These are phyloP conservation scores for Stachybotrys chlorohalonatus DNA, from an alignment of 2,329 filamentous ascomycete genomes.

Conservation along the genomic window DNA sequence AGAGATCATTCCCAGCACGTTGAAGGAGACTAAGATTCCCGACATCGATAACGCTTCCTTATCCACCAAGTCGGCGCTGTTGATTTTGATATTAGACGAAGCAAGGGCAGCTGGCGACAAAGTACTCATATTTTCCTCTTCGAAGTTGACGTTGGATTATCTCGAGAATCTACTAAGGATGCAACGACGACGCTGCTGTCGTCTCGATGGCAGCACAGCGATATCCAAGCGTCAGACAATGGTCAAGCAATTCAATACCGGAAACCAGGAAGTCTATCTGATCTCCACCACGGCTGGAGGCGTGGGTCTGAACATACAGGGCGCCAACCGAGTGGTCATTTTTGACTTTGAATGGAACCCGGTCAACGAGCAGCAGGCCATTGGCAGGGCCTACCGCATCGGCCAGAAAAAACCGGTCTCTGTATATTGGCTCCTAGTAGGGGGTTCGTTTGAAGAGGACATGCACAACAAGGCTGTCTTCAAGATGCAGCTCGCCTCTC, in stretches of 20 bases:
- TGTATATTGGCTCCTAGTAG: conserved; percentile 73
- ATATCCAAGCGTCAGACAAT: conserved; percentile 49
- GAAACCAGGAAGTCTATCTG: conserved; percentile 53
- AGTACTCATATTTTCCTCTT: conserved; percentile 72
- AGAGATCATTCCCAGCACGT: conserved; percentile 16
- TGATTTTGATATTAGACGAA: conserved; percentile 61
- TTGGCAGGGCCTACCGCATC: conserved; percentile 78
- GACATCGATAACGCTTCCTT: conserved; percentile 36
- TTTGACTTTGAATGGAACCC: conserved; percentile 81
- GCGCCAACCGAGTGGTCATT: conserved; percentile 78
- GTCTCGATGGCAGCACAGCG: conserved; percentile 59
- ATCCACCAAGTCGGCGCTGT: conserved; percentile 60
- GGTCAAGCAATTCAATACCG: conserved; percentile 61
- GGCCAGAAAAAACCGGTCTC: conserved; percentile 73
- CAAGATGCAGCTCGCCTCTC: conserved; percentile 70
- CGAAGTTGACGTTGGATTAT: conserved; percentile 59
- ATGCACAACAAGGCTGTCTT: conserved; percentile 69
- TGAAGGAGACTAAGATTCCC: conserved; percentile 25
- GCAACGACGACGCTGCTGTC: conserved; percentile 37
- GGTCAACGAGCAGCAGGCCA: conserved; percentile 72
- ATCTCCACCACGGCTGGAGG: conserved; percentile 81
- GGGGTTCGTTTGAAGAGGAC: conserved; percentile 70
- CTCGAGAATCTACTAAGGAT: conserved; percentile 47
- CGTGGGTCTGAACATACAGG: conserved; percentile 72
- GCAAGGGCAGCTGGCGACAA: conserved; percentile 58